A percentile compares a stretch with the other conserved stretches of the same genome.
phyloP scores from a whole-genome alignment of 1,139 yeast species.

The Debaryomyces sp. region DNA sequence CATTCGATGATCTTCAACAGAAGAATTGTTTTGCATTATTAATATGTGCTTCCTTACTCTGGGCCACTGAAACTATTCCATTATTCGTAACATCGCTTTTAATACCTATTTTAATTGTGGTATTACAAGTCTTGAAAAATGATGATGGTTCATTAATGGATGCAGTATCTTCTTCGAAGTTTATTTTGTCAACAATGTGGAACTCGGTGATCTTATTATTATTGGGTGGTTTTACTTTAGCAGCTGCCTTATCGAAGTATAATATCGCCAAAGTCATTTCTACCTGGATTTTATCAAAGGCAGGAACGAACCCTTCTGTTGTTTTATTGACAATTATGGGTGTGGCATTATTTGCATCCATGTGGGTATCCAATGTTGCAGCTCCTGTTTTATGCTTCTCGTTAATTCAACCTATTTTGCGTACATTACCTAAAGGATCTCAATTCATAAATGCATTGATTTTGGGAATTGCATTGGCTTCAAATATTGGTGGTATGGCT shows the following conservation, averaged over 20 bases:
- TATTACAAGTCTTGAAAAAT: constrained; percentile 58
- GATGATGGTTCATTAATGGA: constrained; percentile 56
- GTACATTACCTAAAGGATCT: constrained; percentile 63
- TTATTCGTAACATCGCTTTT: constrained; percentile 66
- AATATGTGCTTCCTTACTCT: constrained; percentile 66
- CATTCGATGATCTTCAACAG: constrained; percentile 62
- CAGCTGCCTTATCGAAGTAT: constrained; percentile 72
- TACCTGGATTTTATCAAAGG: constrained; percentile 62
- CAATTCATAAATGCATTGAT: constrained; percentile 66
- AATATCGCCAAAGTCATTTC: constrained; percentile 70
- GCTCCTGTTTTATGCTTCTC: constrained; percentile 77
- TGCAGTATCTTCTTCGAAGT: constrained; percentile 57
- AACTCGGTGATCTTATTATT: constrained; percentile 70
- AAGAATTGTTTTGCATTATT: constrained; percentile 69
- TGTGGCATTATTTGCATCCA: constrained; percentile 67
- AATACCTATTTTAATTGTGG: constrained; percentile 61
- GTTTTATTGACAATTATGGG: constrained; percentile 67
- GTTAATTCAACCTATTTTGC: constrained; percentile 62
- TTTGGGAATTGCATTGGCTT: constrained; percentile 71
- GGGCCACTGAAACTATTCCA: constrained; percentile 78
- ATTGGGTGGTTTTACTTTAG: constrained; percentile 73
- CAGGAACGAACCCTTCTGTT: constrained; percentile 68
- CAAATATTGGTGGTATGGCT: constrained; percentile 78
- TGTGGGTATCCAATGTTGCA: constrained; percentile 83
- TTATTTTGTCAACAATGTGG: constrained; percentile 67